Base-by-base conservation (phyloP, 1,284 basidiomycete genomes). In the Rhodotorula sp. region DNA sequence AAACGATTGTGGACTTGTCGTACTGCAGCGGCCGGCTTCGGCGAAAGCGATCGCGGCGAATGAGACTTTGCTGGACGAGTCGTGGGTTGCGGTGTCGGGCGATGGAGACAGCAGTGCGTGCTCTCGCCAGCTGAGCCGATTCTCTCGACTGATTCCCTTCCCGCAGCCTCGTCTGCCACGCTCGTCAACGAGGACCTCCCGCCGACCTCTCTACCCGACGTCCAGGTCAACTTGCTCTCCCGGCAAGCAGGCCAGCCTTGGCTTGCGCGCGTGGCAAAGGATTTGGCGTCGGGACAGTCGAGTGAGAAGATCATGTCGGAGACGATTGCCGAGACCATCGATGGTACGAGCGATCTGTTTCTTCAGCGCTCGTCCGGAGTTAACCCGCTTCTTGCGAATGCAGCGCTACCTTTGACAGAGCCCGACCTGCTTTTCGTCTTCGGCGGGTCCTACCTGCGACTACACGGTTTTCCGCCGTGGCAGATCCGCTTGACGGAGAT, bases 401-500 rank as follows among this genome's bases (percentile, higher is more conserved):
- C 56, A 69, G 68, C 64, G 3, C 62, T 69, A 10, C 68, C 68
- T 3, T 44, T 76, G 18, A n/a, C 65, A 8, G 75, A 76, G 68
- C 76, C 76, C 0, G 72, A 77, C 28, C 66, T 77, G 2, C 44
- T 77, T 9, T 55, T 76, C 37, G 74, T 77, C 13, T 63, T 75
- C 15, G 76, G 76, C 4, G 76, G 76, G 1, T 68, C 74, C 1
- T 74, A 76, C 59, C 67, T 76, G 4, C 70, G 75, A 24, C 57
- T 77, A 8, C 66, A 60, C 4, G 76, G 75, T 2, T 77, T 76
- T 61, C 76, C 75, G 20, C 76, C 76, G 0, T 77, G 76, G 76
- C 75, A 76, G 50, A 57, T 75, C 18, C 65, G 74, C 1, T 62
- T 77, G 8, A 70, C 74, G 26, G 76, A 77, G 57, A 75, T 77